Conservation (phyloP, 176 grass and related monocot species). For the Aechmea fasciata region DNA sequence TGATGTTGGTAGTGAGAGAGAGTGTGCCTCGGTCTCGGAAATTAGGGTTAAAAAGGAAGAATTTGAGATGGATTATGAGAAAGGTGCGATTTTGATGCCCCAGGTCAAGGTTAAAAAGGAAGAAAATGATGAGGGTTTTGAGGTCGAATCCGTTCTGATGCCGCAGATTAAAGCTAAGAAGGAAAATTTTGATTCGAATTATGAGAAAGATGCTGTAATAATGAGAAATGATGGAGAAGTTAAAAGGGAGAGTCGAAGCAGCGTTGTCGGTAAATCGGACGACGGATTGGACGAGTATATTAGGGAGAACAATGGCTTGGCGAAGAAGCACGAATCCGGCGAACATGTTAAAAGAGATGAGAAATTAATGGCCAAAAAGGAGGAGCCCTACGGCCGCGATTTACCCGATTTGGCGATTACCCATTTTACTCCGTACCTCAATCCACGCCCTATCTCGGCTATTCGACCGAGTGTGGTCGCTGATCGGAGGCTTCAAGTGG, state of each 20-base stretch:
- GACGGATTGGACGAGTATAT: not conserved
- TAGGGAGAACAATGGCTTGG: not conserved
- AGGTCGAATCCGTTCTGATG: not conserved
- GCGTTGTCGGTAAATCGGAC: no score
- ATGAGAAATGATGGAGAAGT: not conserved
- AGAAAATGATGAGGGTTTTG: not conserved
- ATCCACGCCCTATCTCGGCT: slow-evolving; percentile 58
- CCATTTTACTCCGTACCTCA: slow-evolving; percentile 54
- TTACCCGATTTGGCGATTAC: slow-evolving; percentile 26
- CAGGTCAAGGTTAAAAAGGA: not conserved
- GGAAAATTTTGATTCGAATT: not conserved
- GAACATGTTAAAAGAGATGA: not conserved
- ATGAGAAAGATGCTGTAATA: not conserved
- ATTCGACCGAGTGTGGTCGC: slow-evolving; percentile 18
- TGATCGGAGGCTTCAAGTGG: slow-evolving; percentile 29
- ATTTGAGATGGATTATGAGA: not conserved
- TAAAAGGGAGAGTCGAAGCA: not conserved
- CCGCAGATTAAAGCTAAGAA: slow-evolving; percentile 1
- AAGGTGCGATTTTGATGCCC: not conserved
- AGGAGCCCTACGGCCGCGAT: not conserved
- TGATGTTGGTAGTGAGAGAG: not conserved
- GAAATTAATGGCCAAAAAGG: not conserved
- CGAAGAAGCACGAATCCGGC: slow-evolving; percentile 15
- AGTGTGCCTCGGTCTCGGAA: not conserved
- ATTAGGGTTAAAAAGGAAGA: slow-evolving; percentile 16